These are phyloP conservation scores for Macrolepiota dolichaula DNA, from an alignment of 768 basidiomycete species.

Conservation along the genomic window DNA sequence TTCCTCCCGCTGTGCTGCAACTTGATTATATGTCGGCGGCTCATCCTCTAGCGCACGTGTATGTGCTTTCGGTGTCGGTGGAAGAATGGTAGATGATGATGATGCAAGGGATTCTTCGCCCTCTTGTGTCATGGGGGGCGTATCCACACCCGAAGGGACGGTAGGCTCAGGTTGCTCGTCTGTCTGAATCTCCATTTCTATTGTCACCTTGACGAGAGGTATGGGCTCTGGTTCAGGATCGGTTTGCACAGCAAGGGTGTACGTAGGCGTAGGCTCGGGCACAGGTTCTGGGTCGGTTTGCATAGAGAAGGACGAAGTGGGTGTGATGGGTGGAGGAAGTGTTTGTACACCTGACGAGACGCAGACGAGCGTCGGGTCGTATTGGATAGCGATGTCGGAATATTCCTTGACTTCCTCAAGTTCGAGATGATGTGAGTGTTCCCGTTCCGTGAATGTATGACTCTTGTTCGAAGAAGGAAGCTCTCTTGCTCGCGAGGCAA, in stretches of 20 bases:
- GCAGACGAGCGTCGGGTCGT: constrained; percentile 55
- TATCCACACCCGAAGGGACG: constrained; percentile 37
- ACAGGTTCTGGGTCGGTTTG: constrained; percentile 49
- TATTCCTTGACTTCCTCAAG: constrained; percentile 73
- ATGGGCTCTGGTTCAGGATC: constrained; percentile 28
- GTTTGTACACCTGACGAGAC: constrained; percentile 54
- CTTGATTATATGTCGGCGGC: constrained; percentile 72
- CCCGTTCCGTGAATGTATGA: constrained; percentile 3
- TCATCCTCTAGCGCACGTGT: constrained; percentile 20
- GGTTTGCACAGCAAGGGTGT: constrained; percentile 26
- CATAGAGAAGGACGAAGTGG: constrained; percentile 42
- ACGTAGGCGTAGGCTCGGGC: constrained; percentile 16
- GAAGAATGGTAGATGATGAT: constrained; percentile 70
- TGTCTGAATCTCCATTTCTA: constrained; percentile 68
- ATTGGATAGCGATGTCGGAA: constrained; percentile 69
- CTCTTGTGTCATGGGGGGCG: constrained; percentile 33
- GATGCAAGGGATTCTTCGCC: constrained; percentile 57
- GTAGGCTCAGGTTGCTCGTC: constrained; percentile 27
- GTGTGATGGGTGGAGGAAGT: constrained; percentile 49
- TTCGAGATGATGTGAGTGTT: not conserved
- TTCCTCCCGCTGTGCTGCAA: constrained; percentile 46
- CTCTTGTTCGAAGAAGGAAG: constrained; percentile 29
- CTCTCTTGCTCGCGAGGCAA: constrained; percentile 55
- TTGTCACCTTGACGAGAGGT: constrained; percentile 25
- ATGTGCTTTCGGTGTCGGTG: constrained; percentile 62